Evolutionary conservation across 2,329 filamentous ascomycete species (phyloP), one percentile per base, ranked within the genome.

Genomic region (Diaporthe destruens): DNA sequence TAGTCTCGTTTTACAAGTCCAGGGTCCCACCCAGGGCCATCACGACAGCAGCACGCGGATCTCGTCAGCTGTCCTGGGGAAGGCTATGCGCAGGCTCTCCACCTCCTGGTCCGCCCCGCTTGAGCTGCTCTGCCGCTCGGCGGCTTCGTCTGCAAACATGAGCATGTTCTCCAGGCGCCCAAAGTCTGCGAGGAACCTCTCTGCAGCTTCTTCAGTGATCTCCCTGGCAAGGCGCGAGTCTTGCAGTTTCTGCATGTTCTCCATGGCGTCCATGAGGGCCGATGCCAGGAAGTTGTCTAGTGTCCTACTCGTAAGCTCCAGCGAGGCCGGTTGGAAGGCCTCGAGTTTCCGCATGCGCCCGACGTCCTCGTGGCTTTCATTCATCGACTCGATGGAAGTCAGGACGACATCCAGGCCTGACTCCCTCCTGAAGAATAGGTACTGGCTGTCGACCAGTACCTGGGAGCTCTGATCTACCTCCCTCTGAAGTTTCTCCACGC

Each of bases 211-310:
- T 77, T 97, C 94, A 0, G 94, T 96, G 63, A 98, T 89, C 59
- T 91, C 87, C 61, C 94, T 89, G 18, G 93, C 92, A 72, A 97
- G 84, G 14, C 86, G 87, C 1, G 93, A 89, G 77, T 94, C 93
- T 74, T 93, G 91, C 1, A 99, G 83, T 54, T 89, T 86, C 75
- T 92, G 92, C 34, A 98, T 82, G 74, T 94, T 94, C 66, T 96
- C 93, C 77, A 94, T 91, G 3, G 95, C 95, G 80, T 99, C 96
- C 86, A 98, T 96, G 39, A 98, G 87, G 3, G 96, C 96, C 1
- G 94, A 97, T 0, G 96, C 95, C 32, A 99, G 85, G 83, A 98
- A 99, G 74, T 94, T 91, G 79, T 99, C 96, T 8, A 99, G 86
- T 53, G 87, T 88, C 77, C 95, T 93, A 77, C 94, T 94, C 2